Percentiles rank a stretch among this genome's conserved stretches.
These are phyloP conservation scores for Pythium oligandrum DNA, from an alignment of 352 stramenopile genomes.

Conservation along the genomic window DNA sequence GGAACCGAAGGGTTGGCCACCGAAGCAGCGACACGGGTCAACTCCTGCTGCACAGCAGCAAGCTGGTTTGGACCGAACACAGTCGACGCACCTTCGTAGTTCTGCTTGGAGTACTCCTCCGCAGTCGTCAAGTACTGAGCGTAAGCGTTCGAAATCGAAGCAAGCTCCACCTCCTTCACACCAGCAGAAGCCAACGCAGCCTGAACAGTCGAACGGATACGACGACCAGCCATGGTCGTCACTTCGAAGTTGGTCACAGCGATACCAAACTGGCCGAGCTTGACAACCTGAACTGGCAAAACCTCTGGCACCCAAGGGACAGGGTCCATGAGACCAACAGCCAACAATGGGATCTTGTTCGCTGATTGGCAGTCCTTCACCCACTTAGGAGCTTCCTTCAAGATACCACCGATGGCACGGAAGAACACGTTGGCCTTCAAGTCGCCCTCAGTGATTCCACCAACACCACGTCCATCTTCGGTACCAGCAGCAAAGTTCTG, in stretches of 20 bases:
- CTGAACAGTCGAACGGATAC: conserved; percentile 33
- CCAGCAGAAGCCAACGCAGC: conserved; percentile 16
- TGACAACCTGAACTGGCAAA: conserved; percentile 49
- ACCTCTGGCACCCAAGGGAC: conserved; percentile 37
- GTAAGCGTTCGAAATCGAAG: conserved; percentile 52
- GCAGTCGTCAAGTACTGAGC: conserved; percentile 57
- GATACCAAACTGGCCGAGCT: conserved; percentile 47
- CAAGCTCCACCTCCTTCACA: conserved; percentile 45
- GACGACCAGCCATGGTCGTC: conserved; percentile 50
- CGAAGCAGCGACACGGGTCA: conserved; percentile 31
- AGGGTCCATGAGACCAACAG: conserved; percentile 33
- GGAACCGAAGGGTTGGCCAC: conserved; percentile 16
- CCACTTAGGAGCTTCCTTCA: conserved; percentile 33
- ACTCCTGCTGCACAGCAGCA: conserved; percentile 45
- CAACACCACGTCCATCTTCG: conserved; percentile 35
- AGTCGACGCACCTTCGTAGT: conserved; percentile 72
- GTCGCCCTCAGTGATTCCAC: conserved; percentile 27
- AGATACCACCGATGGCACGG: conserved; percentile 9
- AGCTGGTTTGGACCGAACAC: conserved; percentile 68
- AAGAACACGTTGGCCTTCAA: conserved; percentile 31
- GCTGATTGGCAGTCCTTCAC: conserved; percentile 31
- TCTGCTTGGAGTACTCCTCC: conserved; percentile 56
- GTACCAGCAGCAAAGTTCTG: conserved; percentile 52
- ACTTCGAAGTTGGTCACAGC: conserved; percentile 55
- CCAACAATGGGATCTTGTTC: conserved; percentile 36